Percentiles rank a stretch among this genome's conserved stretches.
phyloP scores from a whole-genome alignment of 2,329 filamentous ascomycete species.

The Penicillium sp. region DNA sequence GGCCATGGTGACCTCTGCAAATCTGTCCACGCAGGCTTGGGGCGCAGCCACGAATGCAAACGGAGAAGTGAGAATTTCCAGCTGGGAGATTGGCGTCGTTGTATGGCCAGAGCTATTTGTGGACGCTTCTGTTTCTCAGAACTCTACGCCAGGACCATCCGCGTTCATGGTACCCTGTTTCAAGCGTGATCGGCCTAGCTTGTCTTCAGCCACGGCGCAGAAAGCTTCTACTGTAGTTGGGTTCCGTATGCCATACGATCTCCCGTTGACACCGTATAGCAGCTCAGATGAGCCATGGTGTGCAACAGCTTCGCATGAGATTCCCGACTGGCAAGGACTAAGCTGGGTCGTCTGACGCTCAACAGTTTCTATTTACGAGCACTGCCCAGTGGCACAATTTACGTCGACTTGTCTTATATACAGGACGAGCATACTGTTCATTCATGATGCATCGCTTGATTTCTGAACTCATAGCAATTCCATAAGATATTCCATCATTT shows the following conservation, averaged over 20 bases:
- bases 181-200: slow-evolving; percentile 51
- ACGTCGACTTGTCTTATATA: slow-evolving; percentile 7
- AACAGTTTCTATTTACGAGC: background rate
- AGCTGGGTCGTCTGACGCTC: slow-evolving; percentile 51
- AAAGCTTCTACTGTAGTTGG: slow-evolving; percentile 51
- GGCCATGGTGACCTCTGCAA: slow-evolving; percentile 87
- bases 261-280: slow-evolving; percentile 65
- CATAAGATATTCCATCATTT: slow-evolving; percentile 2
- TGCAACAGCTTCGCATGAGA: slow-evolving; percentile 54
- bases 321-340: slow-evolving; percentile 54
- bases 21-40: slow-evolving; percentile 85
- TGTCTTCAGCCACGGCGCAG: slow-evolving; percentile 6
- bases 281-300: slow-evolving; percentile 69
- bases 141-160: background rate
- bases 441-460: slow-evolving; percentile 16
- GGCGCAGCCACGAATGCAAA: slow-evolving; percentile 57
- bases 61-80: slow-evolving; percentile 65
- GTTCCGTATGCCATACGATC: slow-evolving; percentile 74
- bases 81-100: slow-evolving; percentile 78
- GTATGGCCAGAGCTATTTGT: slow-evolving; percentile 64
- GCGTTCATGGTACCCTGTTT: slow-evolving; percentile 66
- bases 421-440: slow-evolving; percentile 5
- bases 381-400: background rate
- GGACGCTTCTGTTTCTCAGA: slow-evolving; percentile 10
- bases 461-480: slow-evolving; percentile 3